phyloP scores from a whole-genome alignment of 306 rosid species.

The Trifolium subterraneum region DNA sequence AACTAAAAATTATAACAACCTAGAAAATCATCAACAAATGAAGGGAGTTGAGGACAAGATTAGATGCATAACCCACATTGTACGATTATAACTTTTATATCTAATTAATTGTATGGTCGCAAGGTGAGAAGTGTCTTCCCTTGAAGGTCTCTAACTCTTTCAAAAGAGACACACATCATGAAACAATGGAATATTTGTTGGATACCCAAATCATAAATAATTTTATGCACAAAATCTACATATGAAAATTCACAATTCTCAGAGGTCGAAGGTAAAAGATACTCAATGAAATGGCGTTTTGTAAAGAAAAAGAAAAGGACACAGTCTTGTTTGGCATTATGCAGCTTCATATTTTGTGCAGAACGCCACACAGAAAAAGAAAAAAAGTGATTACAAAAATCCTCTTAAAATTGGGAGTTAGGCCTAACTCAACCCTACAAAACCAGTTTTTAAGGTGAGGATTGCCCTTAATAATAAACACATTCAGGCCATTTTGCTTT shows the following conservation, averaged over 20 bases:
- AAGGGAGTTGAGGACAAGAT: constrained; percentile 11
- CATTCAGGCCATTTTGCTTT: no score
- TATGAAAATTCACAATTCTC: constrained; percentile 32
- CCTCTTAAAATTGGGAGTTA: no score
- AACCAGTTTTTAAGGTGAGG: no score
- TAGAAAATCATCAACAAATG: constrained; percentile 12
- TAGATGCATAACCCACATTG: not conserved
- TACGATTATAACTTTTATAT: not conserved
- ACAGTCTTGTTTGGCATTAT: constrained; percentile 24
- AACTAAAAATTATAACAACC: constrained; percentile 12
- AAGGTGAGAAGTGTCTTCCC: constrained; percentile 12
- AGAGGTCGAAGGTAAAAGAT: constrained; percentile 28
- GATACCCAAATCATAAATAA: constrained; percentile 34
- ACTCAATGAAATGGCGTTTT: constrained; percentile 1
- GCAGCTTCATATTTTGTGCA: constrained; percentile 36
- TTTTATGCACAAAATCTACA: constrained; percentile 5
- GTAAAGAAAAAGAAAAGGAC: constrained; percentile 14
- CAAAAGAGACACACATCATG: constrained; percentile 19
- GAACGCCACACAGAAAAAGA: not conserved
- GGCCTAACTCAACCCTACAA: no score
- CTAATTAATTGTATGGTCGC: not conserved
- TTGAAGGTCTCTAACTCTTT: constrained; percentile 29
- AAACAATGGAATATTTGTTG: constrained; percentile 17
- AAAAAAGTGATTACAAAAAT: constrained; percentile 22
- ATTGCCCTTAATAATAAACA: no score